Evolutionary conservation across 306 rosid species (phyloP), one percentile per base, ranked within the genome.

Genomic region (Dalbergia oliveri): DNA sequence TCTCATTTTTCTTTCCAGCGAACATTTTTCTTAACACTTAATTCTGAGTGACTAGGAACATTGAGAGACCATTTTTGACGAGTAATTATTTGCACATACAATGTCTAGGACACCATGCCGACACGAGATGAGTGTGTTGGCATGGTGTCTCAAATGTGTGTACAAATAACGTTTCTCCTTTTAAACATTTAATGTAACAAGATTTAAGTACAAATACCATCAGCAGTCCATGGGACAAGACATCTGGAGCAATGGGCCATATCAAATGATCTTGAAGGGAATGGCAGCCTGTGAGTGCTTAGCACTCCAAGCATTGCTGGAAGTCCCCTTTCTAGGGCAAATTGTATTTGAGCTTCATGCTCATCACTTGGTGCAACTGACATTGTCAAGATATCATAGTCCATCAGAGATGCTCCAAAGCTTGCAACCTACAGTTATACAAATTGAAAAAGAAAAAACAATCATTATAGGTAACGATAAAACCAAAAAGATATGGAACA

Each of bases 231-330:
- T 11, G 54, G 82, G 60, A 89, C 85, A 77, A 89, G 90, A 74
- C 93, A 89, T 81, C 93, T 82, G 45, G 93, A 89, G 82, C 93
- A 89, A 74, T 89, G 93, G 23, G 84, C 89, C 89, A 89, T 81
- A 59, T 89, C 93, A 79, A 89, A 89, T 12, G 89, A 80, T 43
- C 86, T 87, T 60, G 93, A 85, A 56, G 93, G 89, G 73, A 85
- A 89, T 81, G 93, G 75, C 26, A 87, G 75, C 45, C 90, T 87
- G 44, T 87, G 81, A 80, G 41, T 79, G 85, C 93, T 85, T 23
- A 89, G 69, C 9, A 89, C 87, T 62, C 87, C 90, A 83, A 89
- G 87, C 83, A 89, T 83, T 19, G 93, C 93, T 12, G 93, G 91
- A 64, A 89, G 89, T 50, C 93, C 93, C 70, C 93, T 89, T 87